Evolutionary conservation across 2,329 filamentous ascomycete species (phyloP).

Genomic region (Calonectria crousiana): DNA sequence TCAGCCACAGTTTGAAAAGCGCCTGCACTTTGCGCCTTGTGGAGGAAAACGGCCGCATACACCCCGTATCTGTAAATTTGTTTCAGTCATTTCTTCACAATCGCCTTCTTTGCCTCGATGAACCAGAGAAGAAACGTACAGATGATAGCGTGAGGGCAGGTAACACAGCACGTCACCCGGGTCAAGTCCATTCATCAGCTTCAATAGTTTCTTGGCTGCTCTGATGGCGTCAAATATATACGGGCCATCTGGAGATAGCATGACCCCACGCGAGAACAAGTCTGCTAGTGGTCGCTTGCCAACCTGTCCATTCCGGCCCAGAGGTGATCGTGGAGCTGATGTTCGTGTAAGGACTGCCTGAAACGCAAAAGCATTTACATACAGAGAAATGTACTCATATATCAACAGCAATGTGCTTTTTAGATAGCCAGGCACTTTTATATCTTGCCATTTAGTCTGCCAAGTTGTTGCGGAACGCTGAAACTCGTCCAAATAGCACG

Average conservation of each 20-base stretch:
- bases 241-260: background rate
- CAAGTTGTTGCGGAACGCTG: background rate
- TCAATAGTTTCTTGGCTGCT: background rate
- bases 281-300: background rate
- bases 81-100: background rate
- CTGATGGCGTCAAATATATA: conserved; percentile 12
- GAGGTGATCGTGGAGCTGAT: background rate
- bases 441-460: background rate
- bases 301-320: background rate
- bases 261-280: background rate
- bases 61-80: background rate
- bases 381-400: conserved; percentile 5
- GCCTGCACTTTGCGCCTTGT: background rate
- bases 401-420: conserved; percentile 1
- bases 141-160: background rate
- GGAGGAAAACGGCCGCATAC: background rate
- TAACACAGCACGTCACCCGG: background rate
- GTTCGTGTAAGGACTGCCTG: conserved; percentile 1
- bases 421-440: background rate
- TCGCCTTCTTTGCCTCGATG: background rate
- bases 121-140: background rate
- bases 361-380: conserved; percentile 6
- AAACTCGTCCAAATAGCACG: background rate
- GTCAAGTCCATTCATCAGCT: background rate
- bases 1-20: background rate